Conservation (phyloP, 1,139 yeast species). For the Hansenula sp. region DNA sequence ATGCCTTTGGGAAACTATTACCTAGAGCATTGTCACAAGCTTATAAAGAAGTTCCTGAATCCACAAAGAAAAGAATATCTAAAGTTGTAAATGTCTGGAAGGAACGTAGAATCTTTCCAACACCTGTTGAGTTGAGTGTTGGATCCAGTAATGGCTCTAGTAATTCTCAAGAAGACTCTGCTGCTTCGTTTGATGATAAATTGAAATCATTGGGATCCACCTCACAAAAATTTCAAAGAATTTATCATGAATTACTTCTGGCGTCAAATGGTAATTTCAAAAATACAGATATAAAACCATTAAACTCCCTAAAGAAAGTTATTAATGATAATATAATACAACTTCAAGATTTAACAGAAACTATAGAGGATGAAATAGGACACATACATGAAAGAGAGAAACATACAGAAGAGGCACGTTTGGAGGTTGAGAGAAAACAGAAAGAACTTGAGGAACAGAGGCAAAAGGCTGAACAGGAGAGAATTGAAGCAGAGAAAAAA, state of each 20-base stretch:
- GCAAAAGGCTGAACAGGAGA: slow-evolving; percentile 5
- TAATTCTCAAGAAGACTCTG: not conserved
- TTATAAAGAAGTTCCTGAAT: slow-evolving; percentile 33
- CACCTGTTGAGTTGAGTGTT: slow-evolving; percentile 33
- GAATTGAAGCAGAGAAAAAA: slow-evolving; percentile 10
- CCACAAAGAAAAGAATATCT: slow-evolving; percentile 50
- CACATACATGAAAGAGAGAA: slow-evolving; percentile 3
- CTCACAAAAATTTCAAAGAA: slow-evolving; percentile 15
- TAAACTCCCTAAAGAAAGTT: slow-evolving; percentile 6
- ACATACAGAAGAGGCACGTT: slow-evolving; percentile 1
- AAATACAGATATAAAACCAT: slow-evolving; percentile 6
- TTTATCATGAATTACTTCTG: slow-evolving; percentile 16
- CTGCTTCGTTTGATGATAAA: slow-evolving; percentile 13
- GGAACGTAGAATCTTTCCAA: slow-evolving; percentile 55
- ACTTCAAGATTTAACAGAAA: slow-evolving; percentile 8
- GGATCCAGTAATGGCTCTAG: slow-evolving; percentile 27
- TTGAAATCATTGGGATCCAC: slow-evolving; percentile 13
- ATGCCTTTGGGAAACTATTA: slow-evolving; percentile 50
- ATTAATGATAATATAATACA: slow-evolving; percentile 6
- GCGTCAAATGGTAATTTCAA: slow-evolving; percentile 13
- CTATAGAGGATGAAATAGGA: slow-evolving; percentile 2
- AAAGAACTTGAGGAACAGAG: slow-evolving; percentile 11
- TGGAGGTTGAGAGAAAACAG: slow-evolving; percentile 26
- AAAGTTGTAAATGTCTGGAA: slow-evolving; percentile 74
- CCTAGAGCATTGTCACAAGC: slow-evolving; percentile 33